Evolutionary conservation across 495 filamentous ascomycete genomes (phyloP).

Genomic region (Aspergillus egyptiacus): DNA sequence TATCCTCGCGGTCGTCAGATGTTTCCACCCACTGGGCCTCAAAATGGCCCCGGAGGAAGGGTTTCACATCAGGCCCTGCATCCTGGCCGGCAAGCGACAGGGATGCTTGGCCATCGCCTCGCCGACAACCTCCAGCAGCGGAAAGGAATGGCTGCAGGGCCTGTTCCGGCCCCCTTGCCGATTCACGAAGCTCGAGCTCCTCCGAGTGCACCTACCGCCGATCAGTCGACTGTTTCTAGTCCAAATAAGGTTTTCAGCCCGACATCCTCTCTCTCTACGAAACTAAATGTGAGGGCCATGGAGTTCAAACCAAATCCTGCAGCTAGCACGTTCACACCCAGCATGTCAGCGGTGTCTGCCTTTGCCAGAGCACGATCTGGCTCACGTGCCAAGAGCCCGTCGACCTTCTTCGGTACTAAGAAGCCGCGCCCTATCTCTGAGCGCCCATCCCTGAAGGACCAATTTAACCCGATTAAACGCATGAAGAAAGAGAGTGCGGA

Average conservation of each 20-base stretch:
- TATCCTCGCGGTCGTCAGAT: slow-evolving; percentile 38
- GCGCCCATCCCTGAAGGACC: slow-evolving; percentile 55
- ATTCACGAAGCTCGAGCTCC: slow-evolving; percentile 47
- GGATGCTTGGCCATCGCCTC: slow-evolving; percentile 49
- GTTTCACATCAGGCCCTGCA: slow-evolving; percentile 40
- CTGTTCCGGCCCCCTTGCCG: slow-evolving; percentile 50
- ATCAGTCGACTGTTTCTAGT: slow-evolving; percentile 38
- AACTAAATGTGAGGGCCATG: slow-evolving; percentile 75
- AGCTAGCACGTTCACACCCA: slow-evolving; percentile 68
- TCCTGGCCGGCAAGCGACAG: slow-evolving; percentile 36
- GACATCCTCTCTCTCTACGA: slow-evolving; percentile 48
- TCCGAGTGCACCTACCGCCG: slow-evolving; percentile 44
- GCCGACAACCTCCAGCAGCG: slow-evolving; percentile 52
- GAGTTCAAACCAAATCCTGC: slow-evolving; percentile 82
- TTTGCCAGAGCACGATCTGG: slow-evolving; percentile 44
- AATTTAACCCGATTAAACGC: slow-evolving; percentile 71
- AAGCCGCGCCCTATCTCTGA: slow-evolving; percentile 54
- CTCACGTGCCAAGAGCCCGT: slow-evolving; percentile 46
- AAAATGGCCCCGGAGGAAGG: slow-evolving; percentile 30
- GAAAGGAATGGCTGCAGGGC: slow-evolving; percentile 40
- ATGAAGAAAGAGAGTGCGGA: slow-evolving; percentile 53
- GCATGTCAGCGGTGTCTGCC: slow-evolving; percentile 56
- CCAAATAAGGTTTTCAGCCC: slow-evolving; percentile 45
- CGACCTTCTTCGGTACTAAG: slow-evolving; percentile 51
- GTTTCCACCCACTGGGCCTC: slow-evolving; percentile 43